phyloP scores from a whole-genome alignment of 495 filamentous ascomycete genomes.

The Paragyromitra xinjiangensis region DNA sequence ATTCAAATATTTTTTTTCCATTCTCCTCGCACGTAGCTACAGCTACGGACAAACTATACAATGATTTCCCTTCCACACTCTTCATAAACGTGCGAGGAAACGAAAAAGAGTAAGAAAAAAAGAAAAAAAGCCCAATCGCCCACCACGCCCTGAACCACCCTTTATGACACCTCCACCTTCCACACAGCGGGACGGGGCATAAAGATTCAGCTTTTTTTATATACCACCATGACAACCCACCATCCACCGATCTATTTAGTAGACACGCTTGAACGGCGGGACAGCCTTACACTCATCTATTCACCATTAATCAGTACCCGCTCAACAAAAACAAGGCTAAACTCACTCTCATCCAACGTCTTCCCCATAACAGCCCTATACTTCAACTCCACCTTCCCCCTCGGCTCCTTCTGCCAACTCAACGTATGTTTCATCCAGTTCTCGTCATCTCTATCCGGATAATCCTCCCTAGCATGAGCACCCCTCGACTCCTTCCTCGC shows the following conservation, averaged over 20 bases:
- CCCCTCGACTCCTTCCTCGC: conserved; percentile 94
- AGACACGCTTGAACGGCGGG: conserved; percentile 85
- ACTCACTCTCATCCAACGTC: conserved; percentile 77
- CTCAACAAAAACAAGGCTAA: neutral
- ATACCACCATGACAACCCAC: neutral
- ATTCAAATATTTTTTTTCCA: neutral
- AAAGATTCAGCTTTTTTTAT: conserved; percentile 18
- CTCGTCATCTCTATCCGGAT: conserved; percentile 87
- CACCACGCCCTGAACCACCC: neutral
- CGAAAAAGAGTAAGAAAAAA: conserved; percentile 9
- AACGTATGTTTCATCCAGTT: conserved; percentile 99
- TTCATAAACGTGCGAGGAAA: neutral
- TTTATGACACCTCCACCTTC: neutral
- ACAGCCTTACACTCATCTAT: conserved; percentile 81
- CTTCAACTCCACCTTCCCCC: conserved; percentile 76
- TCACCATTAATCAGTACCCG: neutral
- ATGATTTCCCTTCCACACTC: neutral
- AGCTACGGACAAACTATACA: conserved; percentile 29
- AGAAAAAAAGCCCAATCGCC: conserved; percentile 9
- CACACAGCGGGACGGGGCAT: too few relatives aligned
- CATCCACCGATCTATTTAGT: conserved; percentile 62
- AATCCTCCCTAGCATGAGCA: conserved; percentile 95
- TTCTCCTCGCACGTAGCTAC: neutral
- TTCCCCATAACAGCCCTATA: conserved; percentile 80
- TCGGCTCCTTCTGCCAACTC: conserved; percentile 88